Percentiles rank a stretch among this genome's conserved stretches.
These are phyloP conservation scores for Rhodotorula sp. DNA, from an alignment of 1,284 basidiomycete genomes.

Conservation along the genomic window DNA sequence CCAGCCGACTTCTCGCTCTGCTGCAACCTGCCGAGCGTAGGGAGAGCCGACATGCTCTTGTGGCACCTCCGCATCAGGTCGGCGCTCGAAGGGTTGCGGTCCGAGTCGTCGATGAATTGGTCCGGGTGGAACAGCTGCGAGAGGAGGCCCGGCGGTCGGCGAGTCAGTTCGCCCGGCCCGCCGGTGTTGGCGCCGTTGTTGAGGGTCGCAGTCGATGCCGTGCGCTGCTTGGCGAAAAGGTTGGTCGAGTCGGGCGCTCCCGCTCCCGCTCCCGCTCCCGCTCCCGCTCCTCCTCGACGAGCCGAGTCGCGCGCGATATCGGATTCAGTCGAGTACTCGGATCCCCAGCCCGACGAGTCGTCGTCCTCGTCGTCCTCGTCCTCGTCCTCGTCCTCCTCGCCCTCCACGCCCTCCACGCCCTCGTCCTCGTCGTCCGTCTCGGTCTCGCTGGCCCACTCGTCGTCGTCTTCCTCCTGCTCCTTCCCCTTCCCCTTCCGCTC, in stretches of 20 bases:
- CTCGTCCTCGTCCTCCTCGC: constrained; percentile 16
- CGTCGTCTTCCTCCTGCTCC: constrained; percentile 7
- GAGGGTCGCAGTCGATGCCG: constrained; percentile 17
- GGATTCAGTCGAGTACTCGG: constrained; percentile 40
- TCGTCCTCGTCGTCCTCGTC: constrained; percentile 24
- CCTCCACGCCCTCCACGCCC: too few species aligned
- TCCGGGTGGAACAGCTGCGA: constrained; percentile 42
- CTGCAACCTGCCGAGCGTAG: constrained; percentile 49
- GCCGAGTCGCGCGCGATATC: constrained; percentile 33
- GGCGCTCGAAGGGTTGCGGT: constrained; percentile 12
- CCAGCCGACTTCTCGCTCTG: constrained; percentile 64
- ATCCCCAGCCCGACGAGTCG: constrained; percentile 36
- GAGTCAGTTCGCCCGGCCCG: constrained; percentile 31
- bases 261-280: neutral
- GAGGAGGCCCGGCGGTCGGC: constrained; percentile 33
- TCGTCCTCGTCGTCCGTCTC: constrained; percentile 18
- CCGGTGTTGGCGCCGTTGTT: neutral
- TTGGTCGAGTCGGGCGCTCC: neutral
- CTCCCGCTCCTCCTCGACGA: neutral
- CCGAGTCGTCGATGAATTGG: constrained; percentile 27
- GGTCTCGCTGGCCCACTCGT: constrained; percentile 1
- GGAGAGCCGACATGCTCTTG: constrained; percentile 44
- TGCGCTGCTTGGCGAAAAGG: constrained; percentile 2
- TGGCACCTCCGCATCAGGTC: constrained; percentile 18
- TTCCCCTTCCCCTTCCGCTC: constrained; percentile 8